Evolutionary conservation across 2,329 filamentous ascomycete species (phyloP).

Genomic region (Ophiocordyceps unilateralis): DNA sequence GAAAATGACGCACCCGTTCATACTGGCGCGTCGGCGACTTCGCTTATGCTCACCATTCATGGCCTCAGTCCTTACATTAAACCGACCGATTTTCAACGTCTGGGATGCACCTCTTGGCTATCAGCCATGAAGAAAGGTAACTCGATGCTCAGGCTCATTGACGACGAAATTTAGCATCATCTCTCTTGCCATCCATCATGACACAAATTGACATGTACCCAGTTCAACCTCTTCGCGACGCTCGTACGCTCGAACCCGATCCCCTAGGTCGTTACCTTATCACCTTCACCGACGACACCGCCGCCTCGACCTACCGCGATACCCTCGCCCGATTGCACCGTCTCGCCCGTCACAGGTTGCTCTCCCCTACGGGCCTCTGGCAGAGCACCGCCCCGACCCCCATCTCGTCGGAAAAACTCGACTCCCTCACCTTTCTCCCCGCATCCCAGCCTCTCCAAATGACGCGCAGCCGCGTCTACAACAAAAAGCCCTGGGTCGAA

Average conservation of each 20-base stretch:
- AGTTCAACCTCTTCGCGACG: conserved; percentile 49
- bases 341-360: conserved; percentile 12
- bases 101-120: conserved; percentile 49
- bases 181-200: too few relatives aligned
- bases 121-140: conserved; percentile 36
- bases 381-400: conserved; percentile 8
- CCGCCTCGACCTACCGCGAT: conserved; percentile 41
- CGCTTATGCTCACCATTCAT: conserved; percentile 35
- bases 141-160: too few relatives aligned
- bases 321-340: conserved; percentile 16
- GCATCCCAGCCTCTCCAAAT: conserved; percentile 8
- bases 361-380: conserved; percentile 15
- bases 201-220: background rate
- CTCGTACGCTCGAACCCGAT: conserved; percentile 34
- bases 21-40: conserved; percentile 2
- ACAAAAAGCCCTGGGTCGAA: conserved; percentile 10
- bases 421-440: conserved; percentile 12
- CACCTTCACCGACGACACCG: conserved; percentile 42
- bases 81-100: conserved; percentile 53
- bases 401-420: conserved; percentile 9
- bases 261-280: conserved; percentile 50
- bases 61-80: conserved; percentile 41
- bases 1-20: too few relatives aligned
- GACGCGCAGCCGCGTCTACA: conserved; percentile 6
- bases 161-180: too few relatives aligned